Base-by-base conservation (phyloP, 306 rosid genomes). In the Rubus parviflorus region DNA sequence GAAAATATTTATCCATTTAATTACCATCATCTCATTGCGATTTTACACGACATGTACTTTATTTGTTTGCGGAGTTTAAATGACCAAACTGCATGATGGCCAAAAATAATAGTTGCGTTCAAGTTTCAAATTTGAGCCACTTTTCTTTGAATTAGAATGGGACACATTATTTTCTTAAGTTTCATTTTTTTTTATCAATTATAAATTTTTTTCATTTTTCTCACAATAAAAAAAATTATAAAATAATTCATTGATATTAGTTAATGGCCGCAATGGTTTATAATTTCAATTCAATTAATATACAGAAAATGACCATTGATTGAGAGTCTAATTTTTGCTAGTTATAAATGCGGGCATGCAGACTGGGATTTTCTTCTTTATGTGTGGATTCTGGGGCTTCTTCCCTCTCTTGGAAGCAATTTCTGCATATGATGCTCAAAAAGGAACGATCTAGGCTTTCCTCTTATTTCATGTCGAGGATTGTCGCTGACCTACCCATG, bases 371-470 rank as follows among this genome's bases (percentile, higher is more conserved):
- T 80, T 87, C 25, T 87, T 80, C 87, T 76, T 74, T 68, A 38
- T 78, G 13, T 3, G 78, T 0, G 85, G 86, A 42, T 89, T 92
- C 66, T 90, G 97, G 97, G 78, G 80, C 0, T 89, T 86, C 73
- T 73, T 85, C 76, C 79, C 93, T 4, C 80, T 90, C 8, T 87
- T 80, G 11, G 75, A 87, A 78, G 90, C 97, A 9, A 87, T 88
- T 40, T 83, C 82, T 87, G 65, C 75, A 82, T 5, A 78, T 70
- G 88, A 90, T 88, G 80, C 85, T 92, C 0, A 56, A 82, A 30
- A 92, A 85, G 71, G 97, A 92, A 73, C 68, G 97, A 53, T 82
- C 90, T 14, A 74, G 88, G 19, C 92, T 92, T 22, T 90, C 97
- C 3, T 87, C 97, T 20, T 92, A 88, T 77, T 88, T 87, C 85